Evolutionary conservation across 2,329 filamentous ascomycete species (phyloP).

Genomic region (Chlorencoelia australis): DNA sequence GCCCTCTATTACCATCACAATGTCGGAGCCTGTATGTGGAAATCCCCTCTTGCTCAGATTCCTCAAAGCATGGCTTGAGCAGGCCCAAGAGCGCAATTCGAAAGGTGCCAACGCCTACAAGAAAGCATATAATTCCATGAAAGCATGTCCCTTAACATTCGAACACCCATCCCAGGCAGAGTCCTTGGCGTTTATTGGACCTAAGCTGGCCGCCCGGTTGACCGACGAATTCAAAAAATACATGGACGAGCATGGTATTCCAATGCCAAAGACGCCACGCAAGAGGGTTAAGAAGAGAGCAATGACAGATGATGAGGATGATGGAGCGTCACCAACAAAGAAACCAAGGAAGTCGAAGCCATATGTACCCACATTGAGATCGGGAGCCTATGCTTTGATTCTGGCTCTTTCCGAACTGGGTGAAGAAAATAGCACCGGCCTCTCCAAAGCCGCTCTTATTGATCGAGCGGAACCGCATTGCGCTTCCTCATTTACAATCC

Average conservation of each 20-base stretch:
- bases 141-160: conserved; percentile 55
- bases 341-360: conserved; percentile 49
- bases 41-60: conserved; percentile 65
- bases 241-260: conserved; percentile 56
- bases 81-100: conserved; percentile 56
- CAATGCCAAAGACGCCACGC: conserved; percentile 52
- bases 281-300: conserved; percentile 29
- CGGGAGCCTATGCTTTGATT: conserved; percentile 64
- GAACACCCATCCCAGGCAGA: conserved; percentile 62
- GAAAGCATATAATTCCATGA: conserved; percentile 67
- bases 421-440: conserved; percentile 42
- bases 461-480: conserved; percentile 61
- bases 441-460: conserved; percentile 61
- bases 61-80: conserved; percentile 69
- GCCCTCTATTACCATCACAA: too few species aligned
- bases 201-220: conserved; percentile 59
- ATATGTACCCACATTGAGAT: conserved; percentile 65
- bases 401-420: conserved; percentile 52
- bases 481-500: conserved; percentile 62
- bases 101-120: conserved; percentile 65
- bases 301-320: background rate
- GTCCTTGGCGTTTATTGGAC: conserved; percentile 64
- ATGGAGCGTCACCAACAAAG: conserved; percentile 33
- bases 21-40: conserved; percentile 22
- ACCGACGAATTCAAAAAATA: conserved; percentile 50